Conservation (phyloP, 1,284 basidiomycete genomes). For the Ustilago crameri region DNA sequence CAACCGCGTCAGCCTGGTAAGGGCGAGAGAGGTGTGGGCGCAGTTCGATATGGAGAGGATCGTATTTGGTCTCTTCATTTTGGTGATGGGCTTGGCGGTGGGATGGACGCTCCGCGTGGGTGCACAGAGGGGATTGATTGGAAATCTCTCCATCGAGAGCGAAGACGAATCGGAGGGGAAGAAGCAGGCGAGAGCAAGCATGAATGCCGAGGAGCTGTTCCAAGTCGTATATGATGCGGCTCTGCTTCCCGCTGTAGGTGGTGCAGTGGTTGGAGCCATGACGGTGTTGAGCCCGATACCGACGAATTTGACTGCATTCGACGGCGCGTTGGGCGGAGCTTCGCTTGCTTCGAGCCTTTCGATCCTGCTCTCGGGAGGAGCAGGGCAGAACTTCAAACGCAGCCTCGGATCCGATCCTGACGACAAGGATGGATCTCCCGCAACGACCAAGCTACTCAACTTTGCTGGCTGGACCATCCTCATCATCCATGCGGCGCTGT, state of each 20-base stretch:
- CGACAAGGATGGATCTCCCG: slow-evolving; percentile 1
- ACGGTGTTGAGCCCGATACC: not conserved
- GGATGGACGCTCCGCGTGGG: slow-evolving; percentile 25
- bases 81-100: slow-evolving; percentile 54
- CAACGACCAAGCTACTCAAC: slow-evolving; percentile 18
- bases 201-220: slow-evolving; percentile 22
- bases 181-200: slow-evolving; percentile 8
- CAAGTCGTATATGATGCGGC: slow-evolving; percentile 3
- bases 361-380: slow-evolving; percentile 6
- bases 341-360: slow-evolving; percentile 15
- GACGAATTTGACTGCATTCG: slow-evolving; percentile 19
- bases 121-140: slow-evolving; percentile 17
- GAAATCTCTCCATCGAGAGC: not conserved
- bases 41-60: slow-evolving; percentile 88
- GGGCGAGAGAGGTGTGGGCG: slow-evolving; percentile 90
- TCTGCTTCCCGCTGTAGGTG: slow-evolving; percentile 5
- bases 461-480: slow-evolving; percentile 24
- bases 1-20: slow-evolving; percentile 75
- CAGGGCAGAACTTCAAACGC: not conserved
- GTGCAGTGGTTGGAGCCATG: not conserved
- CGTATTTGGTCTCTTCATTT: slow-evolving; percentile 72
- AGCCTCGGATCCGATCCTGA: not conserved
- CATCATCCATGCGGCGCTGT: slow-evolving; percentile 48
- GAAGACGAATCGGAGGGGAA: not conserved
- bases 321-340: slow-evolving; percentile 22